A percentile compares a stretch with the other conserved stretches of the same genome.
Evolutionary conservation across 306 rosid genomes (phyloP).

Genomic region (Alnus glutinosa): DNA sequence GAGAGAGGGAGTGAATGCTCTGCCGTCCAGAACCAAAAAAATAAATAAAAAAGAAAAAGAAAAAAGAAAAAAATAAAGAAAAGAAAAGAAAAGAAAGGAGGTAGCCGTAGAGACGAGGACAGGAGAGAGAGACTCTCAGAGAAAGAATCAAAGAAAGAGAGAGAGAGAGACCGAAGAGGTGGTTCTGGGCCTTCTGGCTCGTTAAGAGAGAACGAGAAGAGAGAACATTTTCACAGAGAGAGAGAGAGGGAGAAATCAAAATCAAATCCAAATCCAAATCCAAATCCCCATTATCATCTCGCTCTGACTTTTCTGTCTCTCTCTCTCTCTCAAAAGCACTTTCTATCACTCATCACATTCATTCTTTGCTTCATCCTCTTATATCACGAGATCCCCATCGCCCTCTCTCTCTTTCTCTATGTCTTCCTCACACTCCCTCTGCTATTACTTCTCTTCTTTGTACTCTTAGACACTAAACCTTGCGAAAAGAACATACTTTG

Average conservation of each 20-base stretch:
- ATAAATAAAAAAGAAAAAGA: background rate
- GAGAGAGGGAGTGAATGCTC: too few species aligned
- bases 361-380: constrained; percentile 80
- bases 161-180: constrained; percentile 1
- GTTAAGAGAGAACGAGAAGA: too few species aligned
- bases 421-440: background rate
- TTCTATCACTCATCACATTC: constrained; percentile 60
- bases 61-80: background rate
- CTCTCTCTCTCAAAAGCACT: constrained; percentile 21
- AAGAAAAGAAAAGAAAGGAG: background rate
- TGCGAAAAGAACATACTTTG: background rate
- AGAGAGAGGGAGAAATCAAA: background rate
- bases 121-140: background rate
- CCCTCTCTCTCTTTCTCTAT: constrained; percentile 33
- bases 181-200: background rate
- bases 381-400: constrained; percentile 87
- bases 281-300: too few species aligned
- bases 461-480: background rate
- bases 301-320: constrained; percentile 17
- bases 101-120: constrained; percentile 18
- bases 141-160: background rate
- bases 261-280: too few species aligned
- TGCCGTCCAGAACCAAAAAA: too few species aligned
- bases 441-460: constrained; percentile 10
- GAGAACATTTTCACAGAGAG: background rate